Conservation (phyloP, 148 eudicot genomes). For the Beta vulgaris region DNA sequence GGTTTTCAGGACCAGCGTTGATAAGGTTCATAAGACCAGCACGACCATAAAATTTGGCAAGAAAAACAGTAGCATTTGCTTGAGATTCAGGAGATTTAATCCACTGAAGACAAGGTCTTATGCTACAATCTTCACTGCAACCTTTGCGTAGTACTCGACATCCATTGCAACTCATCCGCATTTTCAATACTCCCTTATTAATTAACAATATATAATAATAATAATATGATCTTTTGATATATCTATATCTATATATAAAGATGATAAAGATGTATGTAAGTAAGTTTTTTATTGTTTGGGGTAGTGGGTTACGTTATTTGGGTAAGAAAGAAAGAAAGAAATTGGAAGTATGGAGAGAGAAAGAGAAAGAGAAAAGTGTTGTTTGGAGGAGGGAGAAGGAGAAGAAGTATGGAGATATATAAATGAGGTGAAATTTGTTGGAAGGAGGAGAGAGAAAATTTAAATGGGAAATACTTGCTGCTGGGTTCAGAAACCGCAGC, state of each 20-base stretch:
- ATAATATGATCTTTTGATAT: no score
- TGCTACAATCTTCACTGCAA: constrained; percentile 66
- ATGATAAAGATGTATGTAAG: no score
- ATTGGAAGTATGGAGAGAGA: neutral
- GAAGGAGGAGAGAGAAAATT: neutral
- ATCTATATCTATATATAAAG: no score
- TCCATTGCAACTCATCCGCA: constrained; percentile 90
- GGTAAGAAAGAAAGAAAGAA: no score
- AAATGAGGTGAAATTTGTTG: neutral
- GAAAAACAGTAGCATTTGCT: constrained; percentile 81
- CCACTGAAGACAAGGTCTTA: constrained; percentile 77
- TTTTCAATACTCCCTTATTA: no score
- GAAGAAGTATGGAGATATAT: neutral
- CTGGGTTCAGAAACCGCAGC: constrained; percentile 39
- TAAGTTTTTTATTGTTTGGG: no score
- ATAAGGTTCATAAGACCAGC: constrained; percentile 82
- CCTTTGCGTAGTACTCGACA: constrained; percentile 79
- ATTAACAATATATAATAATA: no score
- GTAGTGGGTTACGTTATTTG: no score
- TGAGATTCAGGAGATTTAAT: constrained; percentile 62
- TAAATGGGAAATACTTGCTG: neutral
- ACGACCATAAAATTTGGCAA: constrained; percentile 90
- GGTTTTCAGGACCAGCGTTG: constrained; percentile 64
- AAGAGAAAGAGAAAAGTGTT: neutral
- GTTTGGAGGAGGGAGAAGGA: neutral